Evolutionary conservation across 2,329 filamentous ascomycete species (phyloP).

Genomic region (Ceratocystis smalleyi): DNA sequence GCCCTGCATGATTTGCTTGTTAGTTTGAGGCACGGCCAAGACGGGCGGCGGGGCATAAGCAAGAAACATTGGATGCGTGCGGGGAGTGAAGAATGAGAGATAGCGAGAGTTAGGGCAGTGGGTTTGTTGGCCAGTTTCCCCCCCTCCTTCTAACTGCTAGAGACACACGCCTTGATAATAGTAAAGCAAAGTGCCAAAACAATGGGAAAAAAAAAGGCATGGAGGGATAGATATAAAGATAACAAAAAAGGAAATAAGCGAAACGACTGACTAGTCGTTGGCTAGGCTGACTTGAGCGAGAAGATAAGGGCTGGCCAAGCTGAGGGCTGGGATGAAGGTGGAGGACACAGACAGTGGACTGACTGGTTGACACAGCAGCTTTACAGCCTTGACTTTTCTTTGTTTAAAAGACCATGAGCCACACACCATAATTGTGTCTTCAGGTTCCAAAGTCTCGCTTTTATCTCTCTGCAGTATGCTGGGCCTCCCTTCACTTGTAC

Average conservation of each 20-base stretch:
- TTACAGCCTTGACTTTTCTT: no score
- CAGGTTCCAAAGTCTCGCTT: neutral
- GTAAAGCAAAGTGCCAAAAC: no score
- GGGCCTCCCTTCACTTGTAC: neutral
- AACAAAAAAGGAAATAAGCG: neutral
- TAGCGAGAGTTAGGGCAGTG: no score
- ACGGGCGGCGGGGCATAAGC: constrained; percentile 34
- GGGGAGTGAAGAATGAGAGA: neutral
- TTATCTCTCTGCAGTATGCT: neutral
- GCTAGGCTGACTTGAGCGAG: neutral
- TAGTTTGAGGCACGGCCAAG: constrained; percentile 16
- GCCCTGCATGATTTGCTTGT: constrained; percentile 52
- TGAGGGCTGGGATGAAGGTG: neutral
- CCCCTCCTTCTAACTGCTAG: no score
- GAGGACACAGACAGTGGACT: neutral
- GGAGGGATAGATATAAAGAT: neutral
- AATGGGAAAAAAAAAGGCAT: no score
- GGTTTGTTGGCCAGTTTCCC: no score
- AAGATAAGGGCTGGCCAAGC: neutral
- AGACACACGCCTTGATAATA: no score
- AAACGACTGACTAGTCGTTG: neutral
- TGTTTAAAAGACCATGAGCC: no score
- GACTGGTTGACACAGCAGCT: neutral
- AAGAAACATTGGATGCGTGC: constrained; percentile 32
- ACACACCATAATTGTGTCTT: no score